These are phyloP conservation scores for Cucumis melo DNA, from an alignment of 306 rosid species.

Conservation along the genomic window DNA sequence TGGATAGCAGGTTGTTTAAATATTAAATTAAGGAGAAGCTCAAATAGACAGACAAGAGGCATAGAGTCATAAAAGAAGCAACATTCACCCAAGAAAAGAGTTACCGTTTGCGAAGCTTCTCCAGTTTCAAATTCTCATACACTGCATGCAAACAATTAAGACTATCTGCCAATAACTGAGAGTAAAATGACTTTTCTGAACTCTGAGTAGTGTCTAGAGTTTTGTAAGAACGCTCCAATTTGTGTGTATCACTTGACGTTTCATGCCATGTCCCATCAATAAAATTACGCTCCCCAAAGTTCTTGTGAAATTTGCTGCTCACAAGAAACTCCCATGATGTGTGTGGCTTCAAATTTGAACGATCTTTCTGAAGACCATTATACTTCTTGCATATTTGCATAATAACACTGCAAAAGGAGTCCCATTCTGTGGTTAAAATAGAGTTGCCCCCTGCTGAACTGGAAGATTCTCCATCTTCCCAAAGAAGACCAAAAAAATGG, in stretches of 20 bases:
- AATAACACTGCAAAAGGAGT: conserved; percentile 48
- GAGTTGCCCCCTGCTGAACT: conserved; percentile 37
- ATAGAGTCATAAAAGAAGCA: not conserved
- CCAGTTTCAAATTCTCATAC: conserved; percentile 80
- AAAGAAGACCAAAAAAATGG: conserved; percentile 73
- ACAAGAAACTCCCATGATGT: conserved; percentile 87
- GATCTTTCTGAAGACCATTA: conserved; percentile 20
- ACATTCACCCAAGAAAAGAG: not conserved
- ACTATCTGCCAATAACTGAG: conserved; percentile 50
- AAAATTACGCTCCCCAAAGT: conserved; percentile 43
- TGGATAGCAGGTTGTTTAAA: not conserved
- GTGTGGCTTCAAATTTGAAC: conserved; percentile 16
- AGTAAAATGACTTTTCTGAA: conserved; percentile 32
- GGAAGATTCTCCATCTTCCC: conserved; percentile 68
- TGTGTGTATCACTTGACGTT: conserved; percentile 23
- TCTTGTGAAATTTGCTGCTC: conserved; percentile 60
- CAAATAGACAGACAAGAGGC: not conserved
- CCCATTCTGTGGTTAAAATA: conserved; percentile 62
- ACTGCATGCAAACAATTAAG: conserved; percentile 88
- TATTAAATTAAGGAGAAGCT: not conserved
- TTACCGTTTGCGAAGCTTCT: conserved; percentile 80
- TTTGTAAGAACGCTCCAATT: conserved; percentile 15
- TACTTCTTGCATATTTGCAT: conserved; percentile 48
- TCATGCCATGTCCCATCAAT: conserved; percentile 27
- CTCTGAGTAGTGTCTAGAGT: conserved; percentile 15